Base-by-base conservation (phyloP, 2,329 filamentous ascomycete genomes). In the Botrytis deweyae region DNA sequence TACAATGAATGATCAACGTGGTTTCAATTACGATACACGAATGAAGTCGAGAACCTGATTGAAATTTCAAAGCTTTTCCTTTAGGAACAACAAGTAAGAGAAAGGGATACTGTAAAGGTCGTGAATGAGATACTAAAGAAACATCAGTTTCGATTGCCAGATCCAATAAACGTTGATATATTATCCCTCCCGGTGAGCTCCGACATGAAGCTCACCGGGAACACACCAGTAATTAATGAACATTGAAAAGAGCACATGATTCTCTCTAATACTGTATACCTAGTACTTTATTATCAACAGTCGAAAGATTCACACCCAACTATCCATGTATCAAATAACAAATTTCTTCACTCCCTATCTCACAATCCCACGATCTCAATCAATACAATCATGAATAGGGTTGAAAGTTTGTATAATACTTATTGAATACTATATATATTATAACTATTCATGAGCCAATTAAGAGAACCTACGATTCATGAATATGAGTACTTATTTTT, bases 41-140 rank as follows among this genome's bases (percentile, higher is more conserved):
- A 36, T 36, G 58, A 36, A 9, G 16, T 18, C 14, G 52, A 33
- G 52, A 33, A 18, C 9, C n/a, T 18, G n/a, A 58, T 33, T 33
- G 52, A 1, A 3, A 29, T 18, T 29, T 1, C n/a, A 8, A 29
- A 8, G 0, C 1, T 18, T 18, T 6, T 8, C 1, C 14, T 29
- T 29, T 29, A 18, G 18, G 6, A 58, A 58, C 7, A 58, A 18
- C 3, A 4, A 52, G 49, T 14, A 25, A 52, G 12, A 52, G 10
- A 52, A 5, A 52, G 4, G 4, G 5, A 2, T 25, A 6, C 9
- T 52, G 22, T n/a, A 52, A 12, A 52, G 25, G 2, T n/a, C n/a
- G 25, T 52, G 4, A 25, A 52, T n/a, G 25, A 25, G 25, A 52
- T n/a, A 6, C 4, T 5, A 10, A 52, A n/a, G 4, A 5, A 2